Evolutionary conservation across 2,329 filamentous ascomycete species (phyloP), one percentile per base, ranked within the genome.

Genomic region (Stagonosporopsis chrysanthemi): DNA sequence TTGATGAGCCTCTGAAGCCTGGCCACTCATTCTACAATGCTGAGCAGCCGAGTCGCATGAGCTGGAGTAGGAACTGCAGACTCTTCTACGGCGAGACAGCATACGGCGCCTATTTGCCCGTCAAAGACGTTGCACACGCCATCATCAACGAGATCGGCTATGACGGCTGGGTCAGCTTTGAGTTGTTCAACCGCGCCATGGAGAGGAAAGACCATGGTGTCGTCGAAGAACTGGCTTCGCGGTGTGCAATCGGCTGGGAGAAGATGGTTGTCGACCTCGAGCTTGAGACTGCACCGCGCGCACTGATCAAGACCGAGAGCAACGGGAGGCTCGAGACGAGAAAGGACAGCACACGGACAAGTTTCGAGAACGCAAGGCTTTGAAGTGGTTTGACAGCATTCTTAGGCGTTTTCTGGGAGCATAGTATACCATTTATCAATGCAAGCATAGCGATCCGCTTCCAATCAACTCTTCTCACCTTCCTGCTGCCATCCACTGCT

Each of bases 31-130:
- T 84, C 66, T 83, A 88, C 75, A 78, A 84, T 8, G 72, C 81
- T 0, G 81, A 79, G 4, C 88, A 90, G 73, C 83, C 82, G 15
- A 70, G 84, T 2, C 78, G 88, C 3, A 93, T 94, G 90, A 90
- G 84, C 68, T 94, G 90, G 90, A 90, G 85, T 35, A 78, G 90
- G 17, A 92, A 92, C 70, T 90, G 88, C 61, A 80, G 90, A 17
- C 73, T 90, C 3, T 92, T 90, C 68, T 86, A 89, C 60, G 87
- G 90, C 64, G 78, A 88, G 70, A 75, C 82, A 70, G 77, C 86
- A 2, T 75, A 80, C 2, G 88, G 88, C 0, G 90, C 84, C 0
- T 92, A 91, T 68, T 77, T 93, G 1, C 90, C 90, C 0, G 81
- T 89, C 6, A 77, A 81, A 52, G 81, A 87, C 29, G 83, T 92